Percentiles rank a stretch among this genome's conserved stretches.
These are phyloP conservation scores for Meyerozyma sp. DNA, from an alignment of 1,139 yeast species.

Conservation along the genomic window DNA sequence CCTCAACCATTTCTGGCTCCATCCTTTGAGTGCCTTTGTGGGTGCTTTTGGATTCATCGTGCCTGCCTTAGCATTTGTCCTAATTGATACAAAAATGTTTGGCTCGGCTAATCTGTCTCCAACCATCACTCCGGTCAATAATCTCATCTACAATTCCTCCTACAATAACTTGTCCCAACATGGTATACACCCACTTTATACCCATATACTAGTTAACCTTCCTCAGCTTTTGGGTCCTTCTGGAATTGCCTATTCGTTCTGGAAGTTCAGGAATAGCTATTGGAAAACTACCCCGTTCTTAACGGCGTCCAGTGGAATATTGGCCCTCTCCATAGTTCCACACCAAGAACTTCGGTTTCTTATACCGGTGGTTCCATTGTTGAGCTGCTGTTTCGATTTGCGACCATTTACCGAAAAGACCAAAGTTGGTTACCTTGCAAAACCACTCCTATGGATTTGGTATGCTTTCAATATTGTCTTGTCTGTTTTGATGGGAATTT, in stretches of 20 bases:
- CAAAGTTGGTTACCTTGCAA: neutral
- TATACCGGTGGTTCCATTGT: conserved; percentile 68
- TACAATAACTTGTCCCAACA: conserved; percentile 60
- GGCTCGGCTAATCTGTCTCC: conserved; percentile 12
- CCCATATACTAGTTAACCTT: conserved; percentile 67
- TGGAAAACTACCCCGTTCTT: conserved; percentile 49
- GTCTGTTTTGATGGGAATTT: conserved; percentile 66
- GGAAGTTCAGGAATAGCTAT: conserved; percentile 25
- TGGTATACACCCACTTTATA: conserved; percentile 77
- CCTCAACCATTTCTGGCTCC: conserved; percentile 28
- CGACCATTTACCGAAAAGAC: conserved; percentile 10
- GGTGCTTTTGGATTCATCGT: conserved; percentile 23
- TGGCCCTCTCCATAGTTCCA: conserved; percentile 62
- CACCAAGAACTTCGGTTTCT: conserved; percentile 92
- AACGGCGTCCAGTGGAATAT: conserved; percentile 57
- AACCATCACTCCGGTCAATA: conserved; percentile 72
- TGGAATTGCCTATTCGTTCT: conserved; percentile 42
- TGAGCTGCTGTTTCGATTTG: conserved; percentile 58
- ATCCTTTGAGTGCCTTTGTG: conserved; percentile 19
- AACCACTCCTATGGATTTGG: conserved; percentile 35
- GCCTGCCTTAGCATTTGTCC: conserved; percentile 36
- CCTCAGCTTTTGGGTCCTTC: conserved; percentile 81
- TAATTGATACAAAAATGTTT: conserved; percentile 36
- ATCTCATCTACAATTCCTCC: conserved; percentile 62
- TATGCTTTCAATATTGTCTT: conserved; percentile 56